These are phyloP conservation scores for Rhodotorula sp. DNA, from an alignment of 1,284 basidiomycete genomes.

Conservation along the genomic window DNA sequence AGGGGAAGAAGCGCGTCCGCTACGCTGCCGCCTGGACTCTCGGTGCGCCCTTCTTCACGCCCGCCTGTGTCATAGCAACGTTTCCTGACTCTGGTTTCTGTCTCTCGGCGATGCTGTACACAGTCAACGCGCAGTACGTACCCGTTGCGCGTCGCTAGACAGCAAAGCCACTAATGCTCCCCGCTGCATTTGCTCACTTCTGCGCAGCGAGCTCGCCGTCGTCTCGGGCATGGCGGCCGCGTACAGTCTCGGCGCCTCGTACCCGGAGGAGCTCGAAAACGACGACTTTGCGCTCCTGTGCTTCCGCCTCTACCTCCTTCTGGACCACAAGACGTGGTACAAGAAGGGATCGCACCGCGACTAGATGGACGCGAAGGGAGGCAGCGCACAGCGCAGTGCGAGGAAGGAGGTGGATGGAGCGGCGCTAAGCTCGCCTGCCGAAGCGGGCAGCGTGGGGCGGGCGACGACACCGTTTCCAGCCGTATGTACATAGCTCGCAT, in stretches of 20 bases:
- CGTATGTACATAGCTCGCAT: not conserved
- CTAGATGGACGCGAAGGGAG: not conserved
- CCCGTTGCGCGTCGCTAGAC: too few species aligned
- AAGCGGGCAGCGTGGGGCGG: too few species aligned
- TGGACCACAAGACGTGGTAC: conserved; percentile 26
- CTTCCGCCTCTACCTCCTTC: conserved; percentile 52
- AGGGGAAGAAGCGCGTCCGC: conserved; percentile 57
- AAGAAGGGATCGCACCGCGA: conserved; percentile 15
- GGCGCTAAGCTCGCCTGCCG: not conserved
- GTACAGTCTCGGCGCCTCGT: conserved; percentile 61
- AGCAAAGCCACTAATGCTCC: conserved; percentile 37
- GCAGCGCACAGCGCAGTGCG: not conserved
- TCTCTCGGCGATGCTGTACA: accelerated
- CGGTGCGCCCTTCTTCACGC: not conserved
- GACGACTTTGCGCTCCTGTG: conserved; percentile 46
- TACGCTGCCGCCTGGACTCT: conserved; percentile 53
- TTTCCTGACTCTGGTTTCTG: not conserved
- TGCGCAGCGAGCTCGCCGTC: conserved; percentile 57
- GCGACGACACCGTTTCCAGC: too few species aligned
- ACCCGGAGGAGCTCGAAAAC: conserved; percentile 52
- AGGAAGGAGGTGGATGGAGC: not conserved
- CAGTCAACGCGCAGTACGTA: conserved; percentile 40
- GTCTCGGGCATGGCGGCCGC: conserved; percentile 63
- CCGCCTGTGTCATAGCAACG: accelerated
- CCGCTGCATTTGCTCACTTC: conserved; percentile 54